Conservation (phyloP, 2,329 filamentous ascomycete species). For the Colletotrichum euphorbiae region DNA sequence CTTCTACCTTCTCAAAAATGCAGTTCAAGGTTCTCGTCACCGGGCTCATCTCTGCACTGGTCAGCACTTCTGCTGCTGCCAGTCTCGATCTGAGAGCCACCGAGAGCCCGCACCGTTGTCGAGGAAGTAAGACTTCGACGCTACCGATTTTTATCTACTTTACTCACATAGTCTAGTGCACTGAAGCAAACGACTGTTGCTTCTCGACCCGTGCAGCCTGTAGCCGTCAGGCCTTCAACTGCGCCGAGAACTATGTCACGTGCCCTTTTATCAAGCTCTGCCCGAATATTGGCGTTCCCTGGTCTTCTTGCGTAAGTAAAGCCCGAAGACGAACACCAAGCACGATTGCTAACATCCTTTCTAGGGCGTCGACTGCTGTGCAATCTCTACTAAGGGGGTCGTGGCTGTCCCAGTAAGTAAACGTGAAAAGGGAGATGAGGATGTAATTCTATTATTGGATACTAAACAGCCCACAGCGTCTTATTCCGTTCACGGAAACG, state of each 20-base stretch:
- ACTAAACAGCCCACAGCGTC: no score
- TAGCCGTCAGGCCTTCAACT: conserved; percentile 6
- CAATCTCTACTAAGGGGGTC: conserved; percentile 18
- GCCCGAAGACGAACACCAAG: neutral
- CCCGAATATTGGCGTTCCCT: conserved; percentile 8
- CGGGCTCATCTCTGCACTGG: conserved; percentile 7
- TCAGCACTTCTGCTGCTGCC: conserved; percentile 3
- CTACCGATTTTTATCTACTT: neutral
- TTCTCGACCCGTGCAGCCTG: conserved; percentile 11
- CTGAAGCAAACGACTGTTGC: conserved; percentile 13
- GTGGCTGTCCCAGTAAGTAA: conserved; percentile 9
- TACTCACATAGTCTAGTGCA: neutral
- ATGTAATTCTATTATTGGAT: no score
- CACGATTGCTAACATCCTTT: neutral
- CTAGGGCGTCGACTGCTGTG: conserved; percentile 10
- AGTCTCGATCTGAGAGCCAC: neutral
- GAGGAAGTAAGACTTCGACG: neutral
- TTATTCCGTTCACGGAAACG: no score
- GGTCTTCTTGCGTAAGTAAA: conserved; percentile 9
- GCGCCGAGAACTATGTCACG: conserved; percentile 15
- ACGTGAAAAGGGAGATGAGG: neutral
- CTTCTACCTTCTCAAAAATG: neutral
- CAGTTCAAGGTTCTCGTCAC: neutral
- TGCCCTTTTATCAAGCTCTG: conserved; percentile 18
- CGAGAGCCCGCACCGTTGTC: neutral